Percentiles rank a stretch among this genome's conserved stretches.
phyloP scores from a whole-genome alignment of 306 rosid species.

The Prunus kanzakura region DNA sequence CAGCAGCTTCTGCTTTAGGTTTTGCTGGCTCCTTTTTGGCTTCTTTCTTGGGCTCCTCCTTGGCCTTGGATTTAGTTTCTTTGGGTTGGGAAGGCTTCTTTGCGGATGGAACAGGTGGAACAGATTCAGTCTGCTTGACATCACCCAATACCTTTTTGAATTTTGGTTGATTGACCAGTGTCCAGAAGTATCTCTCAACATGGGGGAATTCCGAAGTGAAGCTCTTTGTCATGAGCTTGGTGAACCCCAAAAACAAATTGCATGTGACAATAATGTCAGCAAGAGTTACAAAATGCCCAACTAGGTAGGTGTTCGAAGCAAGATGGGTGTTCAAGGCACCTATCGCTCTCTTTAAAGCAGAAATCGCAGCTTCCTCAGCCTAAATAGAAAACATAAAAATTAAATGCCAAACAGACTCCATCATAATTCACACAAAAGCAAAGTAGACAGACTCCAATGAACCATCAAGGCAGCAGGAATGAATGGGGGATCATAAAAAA shows the following conservation, averaged over 20 bases:
- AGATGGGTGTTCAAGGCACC: constrained; percentile 73
- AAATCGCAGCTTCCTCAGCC: constrained; percentile 68
- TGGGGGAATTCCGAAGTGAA: constrained; percentile 85
- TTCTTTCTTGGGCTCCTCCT: constrained; percentile 65
- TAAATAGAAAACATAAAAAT: neutral
- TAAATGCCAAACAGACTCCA: neutral
- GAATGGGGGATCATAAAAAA: neutral
- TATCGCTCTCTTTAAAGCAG: constrained; percentile 61
- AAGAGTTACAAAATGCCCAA: constrained; percentile 76
- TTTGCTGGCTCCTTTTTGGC: constrained; percentile 43
- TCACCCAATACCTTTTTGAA: constrained; percentile 71
- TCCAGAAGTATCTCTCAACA: constrained; percentile 94
- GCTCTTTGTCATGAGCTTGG: constrained; percentile 44
- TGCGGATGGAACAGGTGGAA: constrained; percentile 50
- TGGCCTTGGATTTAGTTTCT: constrained; percentile 59
- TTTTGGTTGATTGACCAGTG: constrained; percentile 86
- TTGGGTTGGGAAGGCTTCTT: constrained; percentile 71
- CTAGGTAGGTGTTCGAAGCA: constrained; percentile 69
- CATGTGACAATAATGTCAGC: constrained; percentile 61
- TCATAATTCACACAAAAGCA: neutral
- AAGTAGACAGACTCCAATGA: neutral
- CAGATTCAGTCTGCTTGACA: constrained; percentile 58
- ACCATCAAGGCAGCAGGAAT: neutral
- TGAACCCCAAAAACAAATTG: constrained; percentile 47
- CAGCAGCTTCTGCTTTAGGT: constrained; percentile 42